Conservation (phyloP, 495 filamentous ascomycete genomes). For the Parathielavia hyrcaniae region DNA sequence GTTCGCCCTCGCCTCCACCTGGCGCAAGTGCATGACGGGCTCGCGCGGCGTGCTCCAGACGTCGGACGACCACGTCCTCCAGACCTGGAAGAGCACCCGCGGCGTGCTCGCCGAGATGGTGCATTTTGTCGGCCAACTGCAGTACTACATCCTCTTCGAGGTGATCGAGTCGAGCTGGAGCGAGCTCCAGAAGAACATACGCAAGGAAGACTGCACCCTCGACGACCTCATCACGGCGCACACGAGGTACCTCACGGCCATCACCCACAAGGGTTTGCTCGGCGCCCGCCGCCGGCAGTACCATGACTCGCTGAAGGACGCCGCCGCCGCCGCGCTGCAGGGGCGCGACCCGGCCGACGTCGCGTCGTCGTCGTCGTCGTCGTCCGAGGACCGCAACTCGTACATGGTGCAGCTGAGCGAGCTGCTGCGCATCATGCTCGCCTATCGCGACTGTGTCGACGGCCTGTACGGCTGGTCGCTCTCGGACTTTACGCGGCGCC, state of each 20-base stretch:
- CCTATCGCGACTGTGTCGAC: constrained; percentile 88
- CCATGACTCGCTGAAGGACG: constrained; percentile 34
- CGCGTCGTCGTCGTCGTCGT: constrained; percentile 26
- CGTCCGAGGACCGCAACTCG: constrained; percentile 60
- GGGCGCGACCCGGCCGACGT: constrained; percentile 27
- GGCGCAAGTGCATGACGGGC: constrained; percentile 95
- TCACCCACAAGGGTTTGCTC: constrained; percentile 93
- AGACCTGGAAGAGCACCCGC: constrained; percentile 84
- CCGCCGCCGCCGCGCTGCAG: constrained; percentile 17
- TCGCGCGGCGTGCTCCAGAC: constrained; percentile 82
- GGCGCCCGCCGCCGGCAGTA: constrained; percentile 54
- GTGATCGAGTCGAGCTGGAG: constrained; percentile 96
- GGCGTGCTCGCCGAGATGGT: constrained; percentile 95
- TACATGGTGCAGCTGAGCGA: constrained; percentile 89
- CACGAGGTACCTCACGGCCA: constrained; percentile 79
- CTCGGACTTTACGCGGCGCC: constrained; percentile 82
- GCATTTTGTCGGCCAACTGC: constrained; percentile 92
- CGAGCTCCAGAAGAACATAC: constrained; percentile 71
- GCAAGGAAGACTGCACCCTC: constrained; percentile 76
- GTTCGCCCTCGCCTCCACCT: constrained; percentile 82
- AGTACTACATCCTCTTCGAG: constrained; percentile 98
- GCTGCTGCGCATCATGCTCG: constrained; percentile 88
- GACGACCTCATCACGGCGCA: constrained; percentile 94
- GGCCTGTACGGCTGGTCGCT: constrained; percentile 91
- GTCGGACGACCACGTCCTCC: constrained; percentile 65